phyloP scores from a whole-genome alignment of 805 yeast genomes.

The Kregervanrija fluxuum region DNA sequence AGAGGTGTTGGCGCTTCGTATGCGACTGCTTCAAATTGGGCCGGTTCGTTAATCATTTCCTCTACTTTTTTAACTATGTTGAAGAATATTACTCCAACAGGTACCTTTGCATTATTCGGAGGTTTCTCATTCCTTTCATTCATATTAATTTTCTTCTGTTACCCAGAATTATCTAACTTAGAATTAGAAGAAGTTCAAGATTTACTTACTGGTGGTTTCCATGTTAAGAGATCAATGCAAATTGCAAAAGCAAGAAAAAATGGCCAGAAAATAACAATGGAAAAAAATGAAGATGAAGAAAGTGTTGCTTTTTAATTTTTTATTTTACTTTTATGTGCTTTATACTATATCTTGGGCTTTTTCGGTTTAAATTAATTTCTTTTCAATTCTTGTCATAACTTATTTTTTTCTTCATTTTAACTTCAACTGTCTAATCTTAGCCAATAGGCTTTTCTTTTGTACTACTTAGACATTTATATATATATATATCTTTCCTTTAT shows the following conservation, averaged over 20 bases:
- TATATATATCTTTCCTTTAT: no score
- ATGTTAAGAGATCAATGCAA: conserved; percentile 57
- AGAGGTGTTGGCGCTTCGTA: conserved; percentile 88
- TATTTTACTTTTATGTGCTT: background rate
- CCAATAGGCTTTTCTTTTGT: no score
- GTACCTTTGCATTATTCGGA: conserved; percentile 88
- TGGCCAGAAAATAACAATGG: background rate
- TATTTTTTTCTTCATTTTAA: no score
- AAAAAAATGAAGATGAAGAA: conserved; percentile 5
- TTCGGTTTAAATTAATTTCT: no score
- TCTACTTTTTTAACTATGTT: conserved; percentile 93
- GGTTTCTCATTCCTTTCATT: conserved; percentile 68
- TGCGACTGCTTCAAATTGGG: conserved; percentile 93
- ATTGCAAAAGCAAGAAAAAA: conserved; percentile 41
- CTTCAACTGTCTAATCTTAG: no score
- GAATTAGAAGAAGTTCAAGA: conserved; percentile 88
- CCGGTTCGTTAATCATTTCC: conserved; percentile 86
- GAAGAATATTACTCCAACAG: conserved; percentile 87
- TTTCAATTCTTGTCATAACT: no score
- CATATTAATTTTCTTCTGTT: conserved; percentile 70
- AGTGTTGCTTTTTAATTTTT: conserved; percentile 1
- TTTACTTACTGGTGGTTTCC: conserved; percentile 77
- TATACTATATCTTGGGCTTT: no score
- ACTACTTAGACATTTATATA: no score
- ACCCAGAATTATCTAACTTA: conserved; percentile 88